Conservation (phyloP, 345 rosid genomes). For the Populus davidiana region DNA sequence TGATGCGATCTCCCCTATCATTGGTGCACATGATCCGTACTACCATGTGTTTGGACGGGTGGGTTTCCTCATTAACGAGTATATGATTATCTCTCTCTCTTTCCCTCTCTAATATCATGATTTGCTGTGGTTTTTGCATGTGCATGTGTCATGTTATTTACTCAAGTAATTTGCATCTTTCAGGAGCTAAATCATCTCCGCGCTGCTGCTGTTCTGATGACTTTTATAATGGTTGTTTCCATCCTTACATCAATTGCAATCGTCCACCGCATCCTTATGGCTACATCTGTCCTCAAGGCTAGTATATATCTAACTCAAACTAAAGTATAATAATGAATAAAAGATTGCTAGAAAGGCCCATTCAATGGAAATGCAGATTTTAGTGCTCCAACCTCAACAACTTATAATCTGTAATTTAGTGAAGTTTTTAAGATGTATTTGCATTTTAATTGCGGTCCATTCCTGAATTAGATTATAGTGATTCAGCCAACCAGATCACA, state of each 20-base stretch:
- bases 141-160: neutral
- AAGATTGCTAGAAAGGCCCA: neutral
- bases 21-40: constrained; percentile 84
- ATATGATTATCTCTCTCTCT: neutral
- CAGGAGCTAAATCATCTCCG: constrained; percentile 87
- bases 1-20: constrained; percentile 84
- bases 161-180: constrained; percentile 23
- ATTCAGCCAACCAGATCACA: no score
- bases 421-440: neutral
- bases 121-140: neutral
- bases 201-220: constrained; percentile 69
- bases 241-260: constrained; percentile 88
- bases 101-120: neutral
- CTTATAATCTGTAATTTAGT: neutral
- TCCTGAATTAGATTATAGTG: no score
- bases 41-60: constrained; percentile 77
- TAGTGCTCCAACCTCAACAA: neutral
- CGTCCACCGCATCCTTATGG: constrained; percentile 90
- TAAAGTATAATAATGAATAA: neutral
- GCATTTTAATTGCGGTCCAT: no score
- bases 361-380: neutral
- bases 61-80: constrained; percentile 25
- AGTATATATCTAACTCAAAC: constrained; percentile 25
- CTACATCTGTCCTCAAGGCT: constrained; percentile 93
- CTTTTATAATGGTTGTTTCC: constrained; percentile 66